Evolutionary conservation across 2,329 filamentous ascomycete genomes (phyloP).

Genomic region (Exophiala xenobiotica): DNA sequence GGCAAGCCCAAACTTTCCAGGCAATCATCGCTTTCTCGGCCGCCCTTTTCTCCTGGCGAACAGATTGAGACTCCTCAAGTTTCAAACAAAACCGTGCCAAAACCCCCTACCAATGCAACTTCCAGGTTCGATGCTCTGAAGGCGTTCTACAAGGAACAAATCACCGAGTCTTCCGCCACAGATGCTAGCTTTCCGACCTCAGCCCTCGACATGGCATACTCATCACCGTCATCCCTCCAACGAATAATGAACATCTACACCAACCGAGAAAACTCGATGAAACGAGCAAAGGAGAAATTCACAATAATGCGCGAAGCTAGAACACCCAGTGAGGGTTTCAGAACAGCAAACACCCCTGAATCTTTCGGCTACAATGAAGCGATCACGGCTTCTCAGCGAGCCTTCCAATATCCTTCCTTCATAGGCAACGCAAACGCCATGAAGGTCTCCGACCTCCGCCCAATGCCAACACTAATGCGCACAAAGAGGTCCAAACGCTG

Average conservation of each 20-base stretch:
- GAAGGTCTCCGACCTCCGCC: constrained; percentile 73
- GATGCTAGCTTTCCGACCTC: constrained; percentile 50
- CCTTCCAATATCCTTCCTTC: constrained; percentile 53
- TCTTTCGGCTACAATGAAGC: constrained; percentile 23
- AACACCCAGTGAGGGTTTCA: constrained; percentile 68
- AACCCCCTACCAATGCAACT: constrained; percentile 56
- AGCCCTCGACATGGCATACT: constrained; percentile 47
- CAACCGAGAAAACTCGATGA: constrained; percentile 51
- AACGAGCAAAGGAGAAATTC: constrained; percentile 66
- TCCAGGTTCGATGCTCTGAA: constrained; percentile 73
- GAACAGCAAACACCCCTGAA: constrained; percentile 56
- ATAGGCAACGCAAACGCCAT: constrained; percentile 45
- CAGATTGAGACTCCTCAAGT: constrained; percentile 36
- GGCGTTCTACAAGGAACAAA: constrained; percentile 73
- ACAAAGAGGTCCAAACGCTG: constrained; percentile 95
- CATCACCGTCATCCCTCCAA: constrained; percentile 76
- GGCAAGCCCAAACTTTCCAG: constrained; percentile 23
- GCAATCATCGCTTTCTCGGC: constrained; percentile 23
- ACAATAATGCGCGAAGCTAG: constrained; percentile 79
- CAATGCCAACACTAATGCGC: constrained; percentile 76
- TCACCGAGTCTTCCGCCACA: constrained; percentile 61
- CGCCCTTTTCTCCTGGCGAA: constrained; percentile 18
- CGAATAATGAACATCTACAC: constrained; percentile 93
- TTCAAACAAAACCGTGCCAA: constrained; percentile 38
- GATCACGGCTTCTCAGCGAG: constrained; percentile 21